These are phyloP conservation scores for Globisporangium rhizosaccharum DNA, from an alignment of 352 stramenopile species.

Conservation along the genomic window DNA sequence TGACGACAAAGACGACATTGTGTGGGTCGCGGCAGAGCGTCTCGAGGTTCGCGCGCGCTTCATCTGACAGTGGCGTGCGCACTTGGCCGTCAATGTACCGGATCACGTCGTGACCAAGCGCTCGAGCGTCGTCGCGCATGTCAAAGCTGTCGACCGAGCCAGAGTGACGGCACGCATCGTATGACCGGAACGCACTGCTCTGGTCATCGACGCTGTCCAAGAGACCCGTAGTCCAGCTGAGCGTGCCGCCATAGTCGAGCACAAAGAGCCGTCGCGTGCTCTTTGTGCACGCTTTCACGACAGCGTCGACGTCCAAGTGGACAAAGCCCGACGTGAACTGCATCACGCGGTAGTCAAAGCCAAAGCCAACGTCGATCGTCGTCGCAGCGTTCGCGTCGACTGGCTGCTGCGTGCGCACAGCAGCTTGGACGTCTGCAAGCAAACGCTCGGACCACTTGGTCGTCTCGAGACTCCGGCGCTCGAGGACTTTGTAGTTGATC, in stretches of 20 bases:
- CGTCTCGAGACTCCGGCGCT: slow-evolving; percentile 49
- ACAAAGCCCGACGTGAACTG: slow-evolving; percentile 94
- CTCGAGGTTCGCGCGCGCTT: slow-evolving; percentile 44
- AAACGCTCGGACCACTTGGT: slow-evolving; percentile 92
- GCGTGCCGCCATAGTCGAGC: slow-evolving; percentile 97
- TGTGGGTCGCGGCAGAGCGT: slow-evolving; percentile 50
- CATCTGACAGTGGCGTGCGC: slow-evolving; percentile 53
- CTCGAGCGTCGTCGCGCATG: neutral
- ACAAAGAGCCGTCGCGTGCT: slow-evolving; percentile 88
- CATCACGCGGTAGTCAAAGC: slow-evolving; percentile 94
- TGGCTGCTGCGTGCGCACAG: slow-evolving; percentile 34
- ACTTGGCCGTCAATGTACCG: slow-evolving; percentile 67
- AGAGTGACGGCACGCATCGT: too few relatives aligned
- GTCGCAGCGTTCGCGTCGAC: slow-evolving; percentile 62
- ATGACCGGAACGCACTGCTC: neutral
- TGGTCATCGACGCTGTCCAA: slow-evolving; percentile 50
- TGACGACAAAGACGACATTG: slow-evolving; percentile 70
- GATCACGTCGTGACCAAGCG: slow-evolving; percentile 25
- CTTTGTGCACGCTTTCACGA: slow-evolving; percentile 77
- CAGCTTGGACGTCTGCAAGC: slow-evolving; percentile 92
- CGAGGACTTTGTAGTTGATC: slow-evolving; percentile 87
- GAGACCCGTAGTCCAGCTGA: slow-evolving; percentile 71
- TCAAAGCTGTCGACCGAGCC: slow-evolving; percentile 46
- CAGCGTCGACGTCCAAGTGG: slow-evolving; percentile 84
- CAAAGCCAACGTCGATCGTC: slow-evolving; percentile 90